Percentiles rank a stretch among this genome's conserved stretches.
Evolutionary conservation across 768 basidiomycete genomes (phyloP).

Genomic region (Paxillus ammoniavirescens): DNA sequence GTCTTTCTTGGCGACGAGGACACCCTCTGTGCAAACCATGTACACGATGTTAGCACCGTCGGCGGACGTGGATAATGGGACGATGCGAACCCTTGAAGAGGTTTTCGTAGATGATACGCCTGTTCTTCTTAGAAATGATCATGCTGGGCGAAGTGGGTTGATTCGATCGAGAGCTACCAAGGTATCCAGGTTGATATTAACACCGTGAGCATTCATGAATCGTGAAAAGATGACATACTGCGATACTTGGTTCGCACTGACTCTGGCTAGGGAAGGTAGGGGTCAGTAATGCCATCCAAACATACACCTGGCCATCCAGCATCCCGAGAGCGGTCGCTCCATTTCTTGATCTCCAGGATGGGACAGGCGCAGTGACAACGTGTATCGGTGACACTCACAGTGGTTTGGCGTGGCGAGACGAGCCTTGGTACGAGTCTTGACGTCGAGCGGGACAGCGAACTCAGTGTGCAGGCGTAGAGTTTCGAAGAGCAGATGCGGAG

Average conservation of each 20-base stretch:
- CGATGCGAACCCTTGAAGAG: slow-evolving; percentile 93
- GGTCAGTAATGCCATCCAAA: slow-evolving; percentile 32
- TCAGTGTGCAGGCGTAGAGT: slow-evolving; percentile 7
- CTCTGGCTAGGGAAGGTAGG: slow-evolving; percentile 27
- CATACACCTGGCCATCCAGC: slow-evolving; percentile 33
- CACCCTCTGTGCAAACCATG: slow-evolving; percentile 69
- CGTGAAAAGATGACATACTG: slow-evolving; percentile 30
- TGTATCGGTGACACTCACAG: slow-evolving; percentile 21
- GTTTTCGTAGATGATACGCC: slow-evolving; percentile 96
- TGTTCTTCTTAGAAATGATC: slow-evolving; percentile 96
- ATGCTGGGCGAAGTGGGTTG: slow-evolving; percentile 53
- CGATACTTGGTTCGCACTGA: slow-evolving; percentile 34
- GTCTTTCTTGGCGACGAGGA: slow-evolving; percentile 99
- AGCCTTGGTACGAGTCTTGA: slow-evolving; percentile 35
- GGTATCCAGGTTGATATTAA: not conserved
- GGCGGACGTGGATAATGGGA: not conserved
- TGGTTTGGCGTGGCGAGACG: slow-evolving; percentile 15
- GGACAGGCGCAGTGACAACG: not conserved
- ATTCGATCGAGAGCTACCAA: slow-evolving; percentile 31
- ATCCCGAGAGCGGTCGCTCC: slow-evolving; percentile 4
- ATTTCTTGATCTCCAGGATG: slow-evolving; percentile 4
- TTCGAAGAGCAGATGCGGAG: slow-evolving; percentile 20
- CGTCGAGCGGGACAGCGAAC: slow-evolving; percentile 35
- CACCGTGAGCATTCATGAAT: not conserved
- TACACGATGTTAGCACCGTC: not conserved